Conservation (phyloP, 345 rosid genomes). For the Eucalyptus pauciflora region DNA sequence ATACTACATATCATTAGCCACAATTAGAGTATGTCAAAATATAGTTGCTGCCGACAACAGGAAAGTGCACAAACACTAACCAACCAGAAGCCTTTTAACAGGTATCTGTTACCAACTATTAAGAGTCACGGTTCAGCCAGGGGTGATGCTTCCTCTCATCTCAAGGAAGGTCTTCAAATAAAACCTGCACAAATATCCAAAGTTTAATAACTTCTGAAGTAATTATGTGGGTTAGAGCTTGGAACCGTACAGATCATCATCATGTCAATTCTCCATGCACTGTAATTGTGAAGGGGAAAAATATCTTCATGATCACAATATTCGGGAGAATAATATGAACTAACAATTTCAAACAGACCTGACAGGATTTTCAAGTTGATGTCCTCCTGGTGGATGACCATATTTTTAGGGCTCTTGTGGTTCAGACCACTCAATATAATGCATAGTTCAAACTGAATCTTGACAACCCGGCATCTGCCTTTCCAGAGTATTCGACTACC, state of each 20-base stretch:
- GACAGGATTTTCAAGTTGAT: not conserved
- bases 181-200: not conserved
- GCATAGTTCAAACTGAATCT: not conserved
- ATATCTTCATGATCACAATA: not conserved
- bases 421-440: not conserved
- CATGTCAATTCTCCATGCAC: not conserved
- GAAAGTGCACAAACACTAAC: not conserved
- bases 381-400: not conserved
- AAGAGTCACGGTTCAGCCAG: not conserved
- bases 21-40: not conserved
- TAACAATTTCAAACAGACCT: not conserved
- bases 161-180: not conserved
- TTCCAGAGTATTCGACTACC: not conserved
- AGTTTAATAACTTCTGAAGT: not conserved
- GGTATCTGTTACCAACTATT: not conserved
- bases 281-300: not conserved
- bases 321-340: not conserved
- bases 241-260: not conserved
- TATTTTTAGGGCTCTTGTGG: not conserved
- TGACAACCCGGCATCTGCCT: not conserved
- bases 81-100: not conserved
- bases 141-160: not conserved
- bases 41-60: not conserved
- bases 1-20: not conserved
- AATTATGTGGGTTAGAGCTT: not conserved